Conservation (phyloP, 345 rosid species). For the Eucalyptus cloeziana region DNA sequence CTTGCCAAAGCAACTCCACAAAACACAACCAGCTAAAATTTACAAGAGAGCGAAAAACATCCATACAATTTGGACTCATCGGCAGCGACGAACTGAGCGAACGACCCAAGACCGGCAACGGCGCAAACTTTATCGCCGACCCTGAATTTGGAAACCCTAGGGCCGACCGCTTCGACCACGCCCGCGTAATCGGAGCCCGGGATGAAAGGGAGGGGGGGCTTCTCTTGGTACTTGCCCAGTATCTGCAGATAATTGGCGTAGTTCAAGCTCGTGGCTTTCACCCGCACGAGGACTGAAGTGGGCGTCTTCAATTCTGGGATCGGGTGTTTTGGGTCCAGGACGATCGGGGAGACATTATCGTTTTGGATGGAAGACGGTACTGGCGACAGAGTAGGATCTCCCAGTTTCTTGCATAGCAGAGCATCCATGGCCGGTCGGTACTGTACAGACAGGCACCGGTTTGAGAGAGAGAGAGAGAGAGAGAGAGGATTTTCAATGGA, state of each 20-base stretch:
- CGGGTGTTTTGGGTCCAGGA: constrained; percentile 23
- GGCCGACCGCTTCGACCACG: constrained; percentile 47
- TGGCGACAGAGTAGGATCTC: constrained; percentile 44
- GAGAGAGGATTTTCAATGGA: not conserved
- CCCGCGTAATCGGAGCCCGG: constrained; percentile 96
- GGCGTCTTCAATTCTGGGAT: constrained; percentile 50
- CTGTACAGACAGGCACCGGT: too few relatives aligned
- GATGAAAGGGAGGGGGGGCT: constrained; percentile 69
- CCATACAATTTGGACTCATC: constrained; percentile 57
- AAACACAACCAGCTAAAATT: not conserved
- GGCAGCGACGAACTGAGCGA: constrained; percentile 72
- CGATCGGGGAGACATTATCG: constrained; percentile 32
- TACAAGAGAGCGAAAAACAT: not conserved
- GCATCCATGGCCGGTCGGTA: not conserved
- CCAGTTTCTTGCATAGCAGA: constrained; percentile 46
- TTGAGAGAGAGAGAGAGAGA: not conserved
- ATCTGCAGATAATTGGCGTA: constrained; percentile 90
- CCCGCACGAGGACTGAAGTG: constrained; percentile 60
- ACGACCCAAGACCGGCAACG: constrained; percentile 52
- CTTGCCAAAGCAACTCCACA: not conserved
- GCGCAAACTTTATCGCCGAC: constrained; percentile 83
- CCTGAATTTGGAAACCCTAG: constrained; percentile 46
- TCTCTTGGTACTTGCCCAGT: constrained; percentile 83
- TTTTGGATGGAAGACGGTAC: constrained; percentile 1
- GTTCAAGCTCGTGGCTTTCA: constrained; percentile 92